Evolutionary conservation across 768 basidiomycete species (phyloP).

Genomic region (Termitomyces heimii): DNA sequence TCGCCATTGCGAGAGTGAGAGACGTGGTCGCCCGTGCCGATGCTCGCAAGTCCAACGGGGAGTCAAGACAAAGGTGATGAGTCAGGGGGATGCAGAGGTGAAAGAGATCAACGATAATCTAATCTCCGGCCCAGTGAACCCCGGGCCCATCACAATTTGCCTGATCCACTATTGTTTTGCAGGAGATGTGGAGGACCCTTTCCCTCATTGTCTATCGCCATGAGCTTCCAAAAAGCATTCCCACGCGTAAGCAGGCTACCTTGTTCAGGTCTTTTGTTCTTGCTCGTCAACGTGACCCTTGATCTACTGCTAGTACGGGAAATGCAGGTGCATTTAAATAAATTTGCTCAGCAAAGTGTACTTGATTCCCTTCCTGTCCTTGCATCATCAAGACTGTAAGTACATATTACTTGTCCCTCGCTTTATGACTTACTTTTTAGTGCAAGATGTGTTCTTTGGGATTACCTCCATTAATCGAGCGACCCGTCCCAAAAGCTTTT

Average conservation of each 20-base stretch:
- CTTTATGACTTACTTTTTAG: not conserved
- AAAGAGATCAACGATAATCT: not conserved
- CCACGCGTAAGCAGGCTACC: not conserved
- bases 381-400: not conserved
- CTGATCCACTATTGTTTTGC: conserved; percentile 1
- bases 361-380: not conserved
- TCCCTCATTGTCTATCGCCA: conserved; percentile 4
- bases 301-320: not conserved
- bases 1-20: no score
- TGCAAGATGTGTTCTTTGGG: not conserved
- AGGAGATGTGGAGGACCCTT: not conserved
- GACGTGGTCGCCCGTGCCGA: no score
- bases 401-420: not conserved
- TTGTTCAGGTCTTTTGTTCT: not conserved
- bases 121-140: not conserved
- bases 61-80: no score
- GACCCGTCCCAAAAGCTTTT: not conserved
- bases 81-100: no score
- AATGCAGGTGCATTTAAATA: not conserved
- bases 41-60: no score
- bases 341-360: no score
- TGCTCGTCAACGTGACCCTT: not conserved
- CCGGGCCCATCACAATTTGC: not conserved
- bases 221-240: not conserved
- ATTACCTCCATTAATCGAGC: not conserved